These are phyloP conservation scores for Pleurotus sapidus DNA, from an alignment of 768 basidiomycete species.

Conservation along the genomic window DNA sequence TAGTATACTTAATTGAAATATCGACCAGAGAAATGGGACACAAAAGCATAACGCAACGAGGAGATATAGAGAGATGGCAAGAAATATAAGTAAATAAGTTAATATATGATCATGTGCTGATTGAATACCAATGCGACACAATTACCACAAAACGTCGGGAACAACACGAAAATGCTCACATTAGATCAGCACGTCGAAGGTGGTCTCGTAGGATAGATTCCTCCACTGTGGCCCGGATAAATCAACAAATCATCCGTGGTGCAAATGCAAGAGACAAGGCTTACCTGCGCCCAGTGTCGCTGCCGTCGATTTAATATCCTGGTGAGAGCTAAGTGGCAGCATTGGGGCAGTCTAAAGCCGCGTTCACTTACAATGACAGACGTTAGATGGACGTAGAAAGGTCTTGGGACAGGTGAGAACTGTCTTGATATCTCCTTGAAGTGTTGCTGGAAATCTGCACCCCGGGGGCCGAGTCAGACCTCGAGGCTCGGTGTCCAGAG, in stretches of 20 bases:
- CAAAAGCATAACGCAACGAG: neutral
- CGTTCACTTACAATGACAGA: slow-evolving; percentile 65
- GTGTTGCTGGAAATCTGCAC: slow-evolving; percentile 72
- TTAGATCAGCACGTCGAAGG: slow-evolving; percentile 6
- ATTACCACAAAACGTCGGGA: neutral
- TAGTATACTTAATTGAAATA: neutral
- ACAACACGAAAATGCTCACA: slow-evolving; percentile 7
- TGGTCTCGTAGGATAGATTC: slow-evolving; percentile 10
- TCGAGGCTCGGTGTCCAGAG: neutral
- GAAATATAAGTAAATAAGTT: neutral
- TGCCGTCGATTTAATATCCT: slow-evolving; percentile 78
- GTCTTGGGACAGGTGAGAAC: slow-evolving; percentile 59
- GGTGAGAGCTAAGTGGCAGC: slow-evolving; percentile 12
- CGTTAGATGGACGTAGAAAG: slow-evolving; percentile 72
- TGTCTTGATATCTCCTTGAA: slow-evolving; percentile 72
- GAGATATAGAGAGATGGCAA: neutral
- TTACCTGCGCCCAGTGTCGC: slow-evolving; percentile 65
- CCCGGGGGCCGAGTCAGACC: neutral
- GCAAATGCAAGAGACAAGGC: slow-evolving; percentile 36
- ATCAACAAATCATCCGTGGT: neutral
- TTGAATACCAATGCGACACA: neutral
- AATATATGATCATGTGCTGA: neutral
- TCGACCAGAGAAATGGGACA: neutral
- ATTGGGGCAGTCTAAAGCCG: slow-evolving; percentile 2
- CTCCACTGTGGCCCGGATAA: neutral